Base-by-base conservation (phyloP, 805 yeast genomes). In the Scheffersomyces coipomensis region DNA sequence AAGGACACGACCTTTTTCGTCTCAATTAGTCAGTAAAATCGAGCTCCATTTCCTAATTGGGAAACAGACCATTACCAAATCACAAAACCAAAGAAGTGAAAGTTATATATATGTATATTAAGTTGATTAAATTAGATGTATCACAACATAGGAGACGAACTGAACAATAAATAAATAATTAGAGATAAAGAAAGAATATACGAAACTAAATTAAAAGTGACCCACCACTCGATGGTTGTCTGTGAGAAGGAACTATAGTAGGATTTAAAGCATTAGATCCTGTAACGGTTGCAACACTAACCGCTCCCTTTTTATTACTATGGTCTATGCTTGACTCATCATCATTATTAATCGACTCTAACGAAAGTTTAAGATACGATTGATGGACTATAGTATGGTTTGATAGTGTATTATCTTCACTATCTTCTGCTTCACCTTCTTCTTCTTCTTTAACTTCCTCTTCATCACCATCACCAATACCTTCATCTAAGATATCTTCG, bases 401-500 rank as follows among this genome's bases (percentile, higher is more conserved):
- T 13, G 17, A 13, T 13, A 27, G 12, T 27, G 30, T 27, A 15
- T n/a, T 27, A 13, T 27, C 30, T 27, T 27, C 30, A 27, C 30
- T 27, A 21, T 21, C 6, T 21, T 21, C 23, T n/a, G 7, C 7
- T 27, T 11, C 30, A 13, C 6, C 18, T 27, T 27, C 30, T 8
- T 13, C 5, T 13, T 27, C 18, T 8, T n/a, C 30, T 13, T 27
- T 18, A 13, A 13, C 30, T 13, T 27, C 30, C n/a, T n/a, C 18
- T 8, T 13, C 18, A 15, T 4, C 18, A 13, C 15, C 30, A 5
- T 7, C 29, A 5, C 11, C 29, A 9, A 8, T 12, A 12, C 13
- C 13, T 25, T 9, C n/a, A 25, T 16, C 30, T n/a, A 38, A 18
- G 13, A 44, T 35, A 25, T 41, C 40, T 34, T 45, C 48, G 19